Evolutionary conservation across 1,284 basidiomycete genomes (phyloP).

Genomic region (Leccinum griseonigrum): DNA sequence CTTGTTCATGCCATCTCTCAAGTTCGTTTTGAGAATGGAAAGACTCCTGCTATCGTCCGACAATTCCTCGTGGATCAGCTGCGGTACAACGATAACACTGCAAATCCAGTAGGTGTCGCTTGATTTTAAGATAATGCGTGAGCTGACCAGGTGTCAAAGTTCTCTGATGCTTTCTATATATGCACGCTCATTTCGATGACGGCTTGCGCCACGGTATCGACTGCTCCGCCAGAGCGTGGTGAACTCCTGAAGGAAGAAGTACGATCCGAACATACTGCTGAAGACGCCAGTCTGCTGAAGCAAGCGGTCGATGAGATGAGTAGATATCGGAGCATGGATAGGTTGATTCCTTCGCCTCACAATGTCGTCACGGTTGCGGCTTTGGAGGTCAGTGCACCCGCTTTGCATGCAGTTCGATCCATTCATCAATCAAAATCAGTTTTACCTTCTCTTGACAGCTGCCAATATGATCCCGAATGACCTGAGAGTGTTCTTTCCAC

Average conservation of each 20-base stretch:
- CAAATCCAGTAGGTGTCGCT: constrained; percentile 67
- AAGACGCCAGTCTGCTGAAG: constrained; percentile 67
- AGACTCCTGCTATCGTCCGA: constrained; percentile 85
- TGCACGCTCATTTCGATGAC: constrained; percentile 85
- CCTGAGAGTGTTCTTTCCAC: constrained; percentile 78
- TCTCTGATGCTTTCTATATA: constrained; percentile 90
- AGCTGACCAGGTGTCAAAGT: constrained; percentile 47
- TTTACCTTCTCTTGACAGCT: constrained; percentile 77
- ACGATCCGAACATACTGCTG: constrained; percentile 59
- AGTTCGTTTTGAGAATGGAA: constrained; percentile 83
- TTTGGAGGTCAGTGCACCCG: constrained; percentile 63
- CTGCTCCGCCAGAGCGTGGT: constrained; percentile 71
- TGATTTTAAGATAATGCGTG: background rate
- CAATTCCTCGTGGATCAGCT: constrained; percentile 90
- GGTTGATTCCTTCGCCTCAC: constrained; percentile 92
- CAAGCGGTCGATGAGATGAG: constrained; percentile 81
- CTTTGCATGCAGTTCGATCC: background rate
- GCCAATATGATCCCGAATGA: constrained; percentile 83
- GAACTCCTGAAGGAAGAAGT: constrained; percentile 69
- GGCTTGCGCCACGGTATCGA: constrained; percentile 74
- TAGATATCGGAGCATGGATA: constrained; percentile 91
- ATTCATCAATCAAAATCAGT: constrained; percentile 45
- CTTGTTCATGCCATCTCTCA: constrained; percentile 81
- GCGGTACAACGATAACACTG: constrained; percentile 92
- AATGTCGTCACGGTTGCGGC: constrained; percentile 92